Conservation (phyloP, 257 asterid genomes). For the Solanum paucissectum region DNA sequence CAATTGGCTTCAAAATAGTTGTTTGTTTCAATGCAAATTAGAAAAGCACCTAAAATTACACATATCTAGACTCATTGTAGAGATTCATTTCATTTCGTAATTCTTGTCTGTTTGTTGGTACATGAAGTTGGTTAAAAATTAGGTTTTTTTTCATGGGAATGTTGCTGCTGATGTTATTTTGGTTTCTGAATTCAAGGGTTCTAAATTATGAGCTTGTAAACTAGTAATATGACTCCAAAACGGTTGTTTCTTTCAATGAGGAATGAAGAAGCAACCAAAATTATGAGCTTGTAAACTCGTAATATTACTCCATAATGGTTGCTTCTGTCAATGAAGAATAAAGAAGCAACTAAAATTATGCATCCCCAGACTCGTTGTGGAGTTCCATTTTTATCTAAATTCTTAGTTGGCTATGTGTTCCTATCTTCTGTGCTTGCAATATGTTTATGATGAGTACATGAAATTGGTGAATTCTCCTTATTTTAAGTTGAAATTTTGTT, state of each 20-base stretch:
- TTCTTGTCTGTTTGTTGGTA: too few relatives aligned
- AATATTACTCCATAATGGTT: background rate
- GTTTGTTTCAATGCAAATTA: background rate
- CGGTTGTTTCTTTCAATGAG: too few relatives aligned
- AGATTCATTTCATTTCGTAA: background rate
- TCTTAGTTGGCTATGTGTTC: background rate
- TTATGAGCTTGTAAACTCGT: background rate
- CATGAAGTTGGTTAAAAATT: too few relatives aligned
- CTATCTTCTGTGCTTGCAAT: background rate
- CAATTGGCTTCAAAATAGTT: background rate
- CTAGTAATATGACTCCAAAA: too few relatives aligned
- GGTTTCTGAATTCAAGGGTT: too few relatives aligned
- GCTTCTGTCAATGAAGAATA: background rate
- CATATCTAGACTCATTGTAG: background rate
- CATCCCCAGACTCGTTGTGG: background rate
- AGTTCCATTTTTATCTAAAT: background rate
- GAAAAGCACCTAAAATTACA: background rate
- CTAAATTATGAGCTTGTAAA: too few relatives aligned
- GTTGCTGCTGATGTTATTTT: too few relatives aligned
- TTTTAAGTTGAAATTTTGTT: background rate
- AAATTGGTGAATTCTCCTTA: background rate
- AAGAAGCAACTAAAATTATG: background rate
- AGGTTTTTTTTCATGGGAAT: too few relatives aligned
- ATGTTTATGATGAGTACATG: background rate
- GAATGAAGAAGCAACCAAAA: background rate